Evolutionary conservation across 2,329 filamentous ascomycete species (phyloP).

Genomic region (Ilyonectria robusta): DNA sequence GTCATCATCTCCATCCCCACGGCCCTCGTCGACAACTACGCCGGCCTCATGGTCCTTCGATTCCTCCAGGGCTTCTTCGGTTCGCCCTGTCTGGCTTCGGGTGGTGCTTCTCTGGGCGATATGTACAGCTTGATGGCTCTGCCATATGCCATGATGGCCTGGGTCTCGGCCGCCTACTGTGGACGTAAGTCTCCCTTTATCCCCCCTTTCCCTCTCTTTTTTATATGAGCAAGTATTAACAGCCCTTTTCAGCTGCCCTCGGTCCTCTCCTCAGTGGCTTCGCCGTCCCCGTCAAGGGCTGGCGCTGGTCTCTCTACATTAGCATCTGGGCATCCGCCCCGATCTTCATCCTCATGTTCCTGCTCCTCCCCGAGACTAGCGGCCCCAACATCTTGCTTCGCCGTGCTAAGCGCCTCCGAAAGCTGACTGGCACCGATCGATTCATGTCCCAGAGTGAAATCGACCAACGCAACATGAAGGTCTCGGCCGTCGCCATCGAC

Average conservation of each 20-base stretch:
- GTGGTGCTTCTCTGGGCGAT: conserved; percentile 66
- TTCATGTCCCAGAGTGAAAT: conserved; percentile 76
- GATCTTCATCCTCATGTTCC: conserved; percentile 71
- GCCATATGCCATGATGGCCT: conserved; percentile 71
- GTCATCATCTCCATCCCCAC: conserved; percentile 77
- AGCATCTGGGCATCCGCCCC: conserved; percentile 74
- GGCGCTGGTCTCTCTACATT: conserved; percentile 77
- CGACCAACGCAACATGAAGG: conserved; percentile 68
- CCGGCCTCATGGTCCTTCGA: conserved; percentile 74
- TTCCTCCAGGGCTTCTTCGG: conserved; percentile 78
- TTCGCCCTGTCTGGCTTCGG: conserved; percentile 74
- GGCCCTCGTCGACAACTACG: conserved; percentile 73
- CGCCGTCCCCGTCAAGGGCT: conserved; percentile 68
- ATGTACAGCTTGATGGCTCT: conserved; percentile 69
- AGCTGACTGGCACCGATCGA: conserved; percentile 68
- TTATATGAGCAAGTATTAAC: conserved; percentile 39
- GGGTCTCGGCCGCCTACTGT: conserved; percentile 69
- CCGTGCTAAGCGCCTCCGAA: conserved; percentile 73
- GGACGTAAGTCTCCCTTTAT: conserved; percentile 52
- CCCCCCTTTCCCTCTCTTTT: not conserved
- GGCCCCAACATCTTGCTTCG: conserved; percentile 71
- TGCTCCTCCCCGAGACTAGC: conserved; percentile 76
- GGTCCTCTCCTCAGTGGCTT: conserved; percentile 75
- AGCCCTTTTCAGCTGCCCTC: conserved; percentile 60
- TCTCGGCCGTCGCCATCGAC: conserved; percentile 63